A percentile compares a stretch with the other conserved stretches of the same genome.
Conservation (phyloP, 331 rosid genomes). For the Quercus tomentella region DNA sequence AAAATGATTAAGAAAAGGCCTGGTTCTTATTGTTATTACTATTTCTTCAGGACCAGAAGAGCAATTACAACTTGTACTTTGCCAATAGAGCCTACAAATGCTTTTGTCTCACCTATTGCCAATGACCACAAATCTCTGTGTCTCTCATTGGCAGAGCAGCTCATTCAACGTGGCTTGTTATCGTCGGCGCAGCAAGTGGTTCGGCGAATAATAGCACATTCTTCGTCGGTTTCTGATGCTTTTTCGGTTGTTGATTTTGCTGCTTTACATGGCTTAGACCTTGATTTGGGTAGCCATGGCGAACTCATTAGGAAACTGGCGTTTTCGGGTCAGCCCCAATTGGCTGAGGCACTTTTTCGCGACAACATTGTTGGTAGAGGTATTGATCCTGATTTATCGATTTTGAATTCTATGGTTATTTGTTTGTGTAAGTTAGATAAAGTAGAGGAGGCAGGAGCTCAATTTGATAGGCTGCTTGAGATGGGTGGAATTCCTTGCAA, state of each 20-base stretch:
- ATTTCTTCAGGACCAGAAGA: slow-evolving; percentile 17
- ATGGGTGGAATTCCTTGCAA: slow-evolving; percentile 21
- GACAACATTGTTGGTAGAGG: slow-evolving; percentile 11
- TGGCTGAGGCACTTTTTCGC: slow-evolving; percentile 30
- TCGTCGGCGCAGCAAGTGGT: slow-evolving; percentile 32
- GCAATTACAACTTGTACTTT: slow-evolving; percentile 23
- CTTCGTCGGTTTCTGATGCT: slow-evolving; percentile 27
- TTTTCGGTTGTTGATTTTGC: slow-evolving; percentile 18
- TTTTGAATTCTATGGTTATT: slow-evolving; percentile 32
- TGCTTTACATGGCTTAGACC: slow-evolving; percentile 23
- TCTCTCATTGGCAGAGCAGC: slow-evolving; percentile 22
- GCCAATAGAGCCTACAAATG: slow-evolving; percentile 16
- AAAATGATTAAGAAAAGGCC: slow-evolving; percentile 22
- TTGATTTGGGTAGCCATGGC: slow-evolving; percentile 30
- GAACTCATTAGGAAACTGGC: slow-evolving; percentile 27
- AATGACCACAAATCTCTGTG: slow-evolving; percentile 24
- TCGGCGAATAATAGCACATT: slow-evolving; percentile 17
- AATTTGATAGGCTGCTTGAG: slow-evolving; percentile 25
- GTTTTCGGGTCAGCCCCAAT: slow-evolving; percentile 22
- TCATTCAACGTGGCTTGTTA: slow-evolving; percentile 26
- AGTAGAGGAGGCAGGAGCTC: slow-evolving; percentile 27
- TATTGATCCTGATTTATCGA: slow-evolving; percentile 6
- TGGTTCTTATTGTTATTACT: background rate
- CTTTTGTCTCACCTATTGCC: background rate
- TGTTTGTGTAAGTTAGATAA: slow-evolving; percentile 36